Evolutionary conservation across 352 stramenopile genomes (phyloP).

Genomic region (Phytophthora syringae): DNA sequence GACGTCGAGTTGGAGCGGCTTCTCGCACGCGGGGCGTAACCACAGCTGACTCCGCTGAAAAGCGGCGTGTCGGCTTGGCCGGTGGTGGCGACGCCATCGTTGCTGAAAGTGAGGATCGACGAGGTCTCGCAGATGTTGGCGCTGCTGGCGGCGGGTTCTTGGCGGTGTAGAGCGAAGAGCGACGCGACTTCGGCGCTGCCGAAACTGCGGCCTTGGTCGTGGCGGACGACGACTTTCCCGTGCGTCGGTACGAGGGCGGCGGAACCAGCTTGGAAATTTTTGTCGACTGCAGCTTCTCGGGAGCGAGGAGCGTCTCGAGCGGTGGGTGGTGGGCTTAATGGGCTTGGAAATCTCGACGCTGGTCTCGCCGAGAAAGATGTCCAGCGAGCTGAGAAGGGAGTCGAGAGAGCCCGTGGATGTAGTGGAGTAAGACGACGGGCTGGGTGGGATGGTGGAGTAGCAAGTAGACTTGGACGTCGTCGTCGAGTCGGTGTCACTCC

Average conservation of each 20-base stretch:
- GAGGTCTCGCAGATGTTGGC: conserved; percentile 5
- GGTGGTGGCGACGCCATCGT: not conserved
- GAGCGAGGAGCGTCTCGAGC: conserved; percentile 21
- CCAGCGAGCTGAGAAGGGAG: conserved; percentile 35
- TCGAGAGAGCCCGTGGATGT: conserved; percentile 42
- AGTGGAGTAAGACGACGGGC: conserved; percentile 41
- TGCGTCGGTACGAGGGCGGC: conserved; percentile 9
- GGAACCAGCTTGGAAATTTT: conserved; percentile 20
- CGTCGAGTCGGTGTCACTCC: conserved; percentile 18
- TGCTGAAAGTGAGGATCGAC: conserved; percentile 17
- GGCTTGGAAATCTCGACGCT: conserved; percentile 10
- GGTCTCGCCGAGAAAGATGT: conserved; percentile 27
- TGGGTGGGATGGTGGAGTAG: conserved; percentile 23
- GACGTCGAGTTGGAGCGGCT: conserved; percentile 17
- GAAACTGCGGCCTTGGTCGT: conserved; percentile 2
- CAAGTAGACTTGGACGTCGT: conserved; percentile 11
- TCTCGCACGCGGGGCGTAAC: conserved; percentile 16
- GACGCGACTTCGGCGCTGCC: conserved; percentile 10
- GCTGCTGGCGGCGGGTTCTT: not conserved
- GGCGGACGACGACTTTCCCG: conserved; percentile 3
- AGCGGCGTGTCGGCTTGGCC: conserved; percentile 16
- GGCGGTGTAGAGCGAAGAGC: conserved; percentile 1
- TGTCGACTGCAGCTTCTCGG: conserved; percentile 5
- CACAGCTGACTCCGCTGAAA: conserved; percentile 3
- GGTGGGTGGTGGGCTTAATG: conserved; percentile 8